Base-by-base conservation (phyloP, 192 early-diverging fungal species). In the Coemansia sp. region DNA sequence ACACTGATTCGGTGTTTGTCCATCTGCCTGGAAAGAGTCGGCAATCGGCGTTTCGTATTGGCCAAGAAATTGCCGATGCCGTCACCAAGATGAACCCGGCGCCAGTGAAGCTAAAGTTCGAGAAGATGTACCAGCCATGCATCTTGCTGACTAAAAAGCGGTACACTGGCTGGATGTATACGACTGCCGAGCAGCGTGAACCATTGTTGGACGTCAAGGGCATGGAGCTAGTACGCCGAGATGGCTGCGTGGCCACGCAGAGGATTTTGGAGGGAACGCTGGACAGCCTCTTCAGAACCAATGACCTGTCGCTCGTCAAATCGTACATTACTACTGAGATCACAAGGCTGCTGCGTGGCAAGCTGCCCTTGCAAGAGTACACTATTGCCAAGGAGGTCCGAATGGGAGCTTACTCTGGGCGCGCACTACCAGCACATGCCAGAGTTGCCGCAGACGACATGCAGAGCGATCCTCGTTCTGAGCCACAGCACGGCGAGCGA, bases 1-100 rank as follows among this genome's bases (percentile, higher is more conserved):
- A 98, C 67, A 98, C 96, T 0, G 96, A 97, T 78, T 90, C 89
- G 66, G 73, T 98, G 57, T 98, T 98, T 87, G 85, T 96, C 3
- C 79, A 84, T 46, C 61, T 90, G 36, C 88, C 87, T 11, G 93
- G 91, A 10, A 73, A 72, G 33, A 87, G 87, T 2, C 84, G 88
- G 31, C 82, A 86, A 37, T 69, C 86, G 21, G 96, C 96, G 0
- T 94, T 95, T 72, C 67, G 77, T n/a, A 82, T 93, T 67, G 96
- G 93, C 2, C 81, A 87, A 1, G 91, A 92, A 53, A 95, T 98
- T 39, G 88, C 93, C 1, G 78, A 87, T 11, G 85, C 82, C 0
- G 84, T 97, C 39, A 95, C 95, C 0, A 55, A 70, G 20, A 67
- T 81, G 76, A 92, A 93, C 66, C 93, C 92, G 2, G 71, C 74